Conservation (phyloP, 2,329 filamentous ascomycete species). For the Gliomastix tumulicola region DNA sequence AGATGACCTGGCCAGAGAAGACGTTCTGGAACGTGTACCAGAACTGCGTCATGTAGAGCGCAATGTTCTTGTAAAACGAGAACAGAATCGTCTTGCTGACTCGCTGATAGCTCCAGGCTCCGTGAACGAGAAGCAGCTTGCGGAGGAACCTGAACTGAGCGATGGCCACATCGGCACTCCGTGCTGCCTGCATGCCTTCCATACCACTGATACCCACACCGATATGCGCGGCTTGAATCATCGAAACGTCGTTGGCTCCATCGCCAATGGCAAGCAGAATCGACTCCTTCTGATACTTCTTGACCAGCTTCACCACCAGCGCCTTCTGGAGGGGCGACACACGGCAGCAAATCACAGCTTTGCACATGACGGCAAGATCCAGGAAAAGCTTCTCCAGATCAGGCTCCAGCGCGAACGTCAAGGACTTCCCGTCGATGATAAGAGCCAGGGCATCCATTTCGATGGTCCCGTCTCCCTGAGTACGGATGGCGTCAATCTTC, state of each 20-base stretch:
- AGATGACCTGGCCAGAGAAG: constrained; percentile 96
- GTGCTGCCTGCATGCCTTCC: constrained; percentile 92
- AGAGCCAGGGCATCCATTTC: constrained; percentile 85
- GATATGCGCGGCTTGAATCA: constrained; percentile 98
- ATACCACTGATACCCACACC: constrained; percentile 95
- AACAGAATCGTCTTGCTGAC: constrained; percentile 96
- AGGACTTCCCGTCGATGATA: constrained; percentile 91
- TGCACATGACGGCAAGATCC: constrained; percentile 90
- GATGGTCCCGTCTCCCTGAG: constrained; percentile 67
- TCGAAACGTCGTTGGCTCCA: constrained; percentile 98
- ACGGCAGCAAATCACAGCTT: constrained; percentile 97
- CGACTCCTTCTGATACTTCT: constrained; percentile 80
- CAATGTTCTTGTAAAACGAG: constrained; percentile 99
- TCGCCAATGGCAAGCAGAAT: constrained; percentile 95
- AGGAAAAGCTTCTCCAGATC: constrained; percentile 91
- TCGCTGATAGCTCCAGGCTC: constrained; percentile 95
- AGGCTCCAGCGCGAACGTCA: constrained; percentile 88
- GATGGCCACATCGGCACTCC: constrained; percentile 92
- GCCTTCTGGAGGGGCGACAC: constrained; percentile 97
- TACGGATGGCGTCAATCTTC: constrained; percentile 85
- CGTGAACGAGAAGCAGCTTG: constrained; percentile 90
- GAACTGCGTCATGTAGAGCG: constrained; percentile 98
- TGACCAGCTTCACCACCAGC: constrained; percentile 95
- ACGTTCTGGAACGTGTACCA: constrained; percentile 99
- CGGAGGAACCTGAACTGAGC: constrained; percentile 92